A percentile compares a stretch with the other conserved stretches of the same genome.
Evolutionary conservation across 129 eudicot species (phyloP).

Genomic region (Ambrosia trifida): DNA sequence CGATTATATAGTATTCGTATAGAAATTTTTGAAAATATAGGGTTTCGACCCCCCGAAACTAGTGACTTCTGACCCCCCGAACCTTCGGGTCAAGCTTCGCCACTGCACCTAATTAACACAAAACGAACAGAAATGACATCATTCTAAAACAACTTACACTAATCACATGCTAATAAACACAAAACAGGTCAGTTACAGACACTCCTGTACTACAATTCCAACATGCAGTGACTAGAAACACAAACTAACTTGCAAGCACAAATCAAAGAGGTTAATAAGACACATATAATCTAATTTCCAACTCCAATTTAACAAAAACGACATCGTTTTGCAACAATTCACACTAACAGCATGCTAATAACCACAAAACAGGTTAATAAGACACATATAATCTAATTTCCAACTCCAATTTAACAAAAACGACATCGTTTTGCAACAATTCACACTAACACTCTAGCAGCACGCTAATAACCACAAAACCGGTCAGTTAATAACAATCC

Average conservation of each 20-base stretch:
- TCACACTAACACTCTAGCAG: background rate
- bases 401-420: background rate
- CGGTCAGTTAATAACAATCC: conserved; percentile 10
- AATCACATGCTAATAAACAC: background rate
- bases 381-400: background rate
- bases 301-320: background rate
- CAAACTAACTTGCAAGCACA: no score
- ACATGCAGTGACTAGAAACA: no score
- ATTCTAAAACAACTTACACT: background rate
- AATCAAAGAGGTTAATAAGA: background rate
- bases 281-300: background rate
- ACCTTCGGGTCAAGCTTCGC: no score
- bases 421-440: background rate
- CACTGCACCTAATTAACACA: conserved; percentile 4
- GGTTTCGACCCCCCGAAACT: no score
- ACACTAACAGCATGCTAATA: background rate
- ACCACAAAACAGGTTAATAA: background rate
- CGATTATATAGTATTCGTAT: no score
- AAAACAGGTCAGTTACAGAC: background rate
- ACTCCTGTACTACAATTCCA: background rate
- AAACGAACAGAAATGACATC: background rate
- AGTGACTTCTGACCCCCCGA: no score
- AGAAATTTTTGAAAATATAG: no score
- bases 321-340: background rate
- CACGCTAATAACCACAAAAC: background rate